Base-by-base conservation (phyloP, 2,329 filamentous ascomycete species). In the Colletotrichum orbiculare region DNA sequence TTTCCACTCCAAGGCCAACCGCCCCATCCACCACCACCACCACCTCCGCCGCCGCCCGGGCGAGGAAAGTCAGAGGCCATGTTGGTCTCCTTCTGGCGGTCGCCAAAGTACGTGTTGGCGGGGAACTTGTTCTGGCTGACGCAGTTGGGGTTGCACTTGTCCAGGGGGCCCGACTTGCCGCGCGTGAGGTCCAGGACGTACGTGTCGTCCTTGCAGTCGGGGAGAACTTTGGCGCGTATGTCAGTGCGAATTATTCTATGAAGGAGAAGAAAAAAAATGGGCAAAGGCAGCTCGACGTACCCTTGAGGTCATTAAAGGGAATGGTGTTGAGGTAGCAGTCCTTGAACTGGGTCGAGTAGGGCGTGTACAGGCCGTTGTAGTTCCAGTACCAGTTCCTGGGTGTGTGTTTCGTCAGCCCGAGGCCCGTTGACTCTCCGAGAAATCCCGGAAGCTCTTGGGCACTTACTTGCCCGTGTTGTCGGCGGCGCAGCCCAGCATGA, bases 81-180 rank as follows among this genome's bases (percentile, higher is more conserved):
- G 60, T 61, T 68, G 47, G 47, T 49, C 41, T 52, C 56, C 54
- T 60, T 60, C 49, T 67, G 60, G 17, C 60, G 55, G 46, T 68
- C 67, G n/a, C 64, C 64, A 38, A 64, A 68, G 50, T 66, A 64
- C 3, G 55, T 60, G 46, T 59, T 62, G 37, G 57, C 58, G 8
- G 66, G 66, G n/a, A 67, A 68, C 35, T 63, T 60, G 49, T 60
- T 64, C 58, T 68, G 50, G 58, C 54, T 60, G 58, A 68, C 63
- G 50, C 66, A 68, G 39, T 66, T 68, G 54, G 63, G 63, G 63
- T 68, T 66, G 42, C 66, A 68, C 49, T 63, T 59, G 64, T 68
- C 66, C 8, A 62, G 62, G 7, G 66, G 66, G 3, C 66, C 66
- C 8, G 63, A 66, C 41, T 64, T 60, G 54, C 63, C 63, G 10